Evolutionary conservation across 2,329 filamentous ascomycete species (phyloP).

Genomic region (Lasiodiplodia gonubiensis): DNA sequence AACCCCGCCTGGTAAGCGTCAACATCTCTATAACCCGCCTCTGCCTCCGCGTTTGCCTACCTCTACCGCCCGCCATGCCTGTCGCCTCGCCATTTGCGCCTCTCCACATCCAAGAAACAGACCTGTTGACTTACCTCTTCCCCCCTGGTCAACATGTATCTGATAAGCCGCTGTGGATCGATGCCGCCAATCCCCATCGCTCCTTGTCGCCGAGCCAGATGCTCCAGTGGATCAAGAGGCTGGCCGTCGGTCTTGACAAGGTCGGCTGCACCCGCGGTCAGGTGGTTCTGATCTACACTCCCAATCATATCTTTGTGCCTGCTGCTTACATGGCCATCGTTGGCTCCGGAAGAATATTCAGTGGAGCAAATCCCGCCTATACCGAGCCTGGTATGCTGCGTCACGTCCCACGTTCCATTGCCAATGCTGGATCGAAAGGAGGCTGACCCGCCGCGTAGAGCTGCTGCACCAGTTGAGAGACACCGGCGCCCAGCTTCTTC

Average conservation of each 20-base stretch:
- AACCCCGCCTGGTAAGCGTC: constrained; percentile 4
- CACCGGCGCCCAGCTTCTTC: constrained; percentile 69
- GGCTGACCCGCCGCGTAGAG: constrained; percentile 57
- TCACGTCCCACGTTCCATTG: neutral
- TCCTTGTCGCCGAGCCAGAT: constrained; percentile 68
- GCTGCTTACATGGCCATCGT: constrained; percentile 72
- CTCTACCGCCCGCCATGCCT: constrained; percentile 64
- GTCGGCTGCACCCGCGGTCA: constrained; percentile 71
- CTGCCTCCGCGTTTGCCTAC: neutral
- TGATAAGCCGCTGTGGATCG: constrained; percentile 61
- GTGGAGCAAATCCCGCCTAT: constrained; percentile 74
- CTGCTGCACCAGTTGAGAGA: constrained; percentile 77
- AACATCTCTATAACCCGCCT: neutral
- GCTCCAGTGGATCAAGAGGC: constrained; percentile 72
- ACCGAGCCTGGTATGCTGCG: constrained; percentile 47
- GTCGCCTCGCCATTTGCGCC: constrained; percentile 68
- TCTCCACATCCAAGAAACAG: constrained; percentile 69
- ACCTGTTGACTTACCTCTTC: constrained; percentile 46
- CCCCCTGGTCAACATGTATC: constrained; percentile 33
- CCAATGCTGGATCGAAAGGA: neutral
- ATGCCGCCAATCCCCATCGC: constrained; percentile 69
- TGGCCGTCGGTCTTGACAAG: constrained; percentile 70
- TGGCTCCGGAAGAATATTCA: constrained; percentile 80
- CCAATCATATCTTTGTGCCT: constrained; percentile 77
- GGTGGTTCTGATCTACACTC: constrained; percentile 73